phyloP scores from a whole-genome alignment of 495 filamentous ascomycete species.

The Aspergillus affinis region DNA sequence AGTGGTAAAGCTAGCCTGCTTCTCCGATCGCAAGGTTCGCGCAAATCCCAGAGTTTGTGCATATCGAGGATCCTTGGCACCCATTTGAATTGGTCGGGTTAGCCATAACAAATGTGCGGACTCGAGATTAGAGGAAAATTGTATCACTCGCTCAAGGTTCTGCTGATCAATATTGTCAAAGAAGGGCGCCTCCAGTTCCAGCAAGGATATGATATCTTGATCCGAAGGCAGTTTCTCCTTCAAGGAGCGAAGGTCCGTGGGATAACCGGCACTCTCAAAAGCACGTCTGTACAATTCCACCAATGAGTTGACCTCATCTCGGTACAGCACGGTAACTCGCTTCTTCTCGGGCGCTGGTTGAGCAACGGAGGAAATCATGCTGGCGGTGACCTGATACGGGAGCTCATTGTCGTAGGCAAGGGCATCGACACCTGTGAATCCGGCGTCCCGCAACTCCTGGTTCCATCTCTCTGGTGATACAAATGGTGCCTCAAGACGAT shows the following conservation, averaged over 20 bases:
- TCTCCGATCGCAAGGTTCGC: neutral
- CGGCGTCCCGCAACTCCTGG: constrained; percentile 1
- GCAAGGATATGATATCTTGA: neutral
- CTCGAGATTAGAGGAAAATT: neutral
- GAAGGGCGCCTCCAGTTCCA: neutral
- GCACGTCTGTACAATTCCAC: neutral
- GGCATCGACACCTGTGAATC: constrained; percentile 1
- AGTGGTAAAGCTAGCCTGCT: neutral
- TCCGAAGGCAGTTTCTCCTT: neutral
- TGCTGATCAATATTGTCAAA: neutral
- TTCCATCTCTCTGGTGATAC: constrained; percentile 5
- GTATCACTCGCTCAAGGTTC: neutral
- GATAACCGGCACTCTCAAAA: neutral
- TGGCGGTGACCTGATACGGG: constrained; percentile 1
- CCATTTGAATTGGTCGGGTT: neutral
- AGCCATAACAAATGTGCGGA: neutral
- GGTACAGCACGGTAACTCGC: neutral
- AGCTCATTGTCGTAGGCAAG: constrained; percentile 1
- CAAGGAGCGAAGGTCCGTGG: neutral
- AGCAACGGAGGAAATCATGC: neutral
- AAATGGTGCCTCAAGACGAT: neutral
- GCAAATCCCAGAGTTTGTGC: neutral
- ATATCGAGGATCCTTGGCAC: neutral
- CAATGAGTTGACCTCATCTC: neutral
- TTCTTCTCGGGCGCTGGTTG: neutral